A percentile compares a stretch with the other conserved stretches of the same genome.
Conservation (phyloP, 1,284 basidiomycete species). For the Cutaneotrichosporon spelunceum region DNA sequence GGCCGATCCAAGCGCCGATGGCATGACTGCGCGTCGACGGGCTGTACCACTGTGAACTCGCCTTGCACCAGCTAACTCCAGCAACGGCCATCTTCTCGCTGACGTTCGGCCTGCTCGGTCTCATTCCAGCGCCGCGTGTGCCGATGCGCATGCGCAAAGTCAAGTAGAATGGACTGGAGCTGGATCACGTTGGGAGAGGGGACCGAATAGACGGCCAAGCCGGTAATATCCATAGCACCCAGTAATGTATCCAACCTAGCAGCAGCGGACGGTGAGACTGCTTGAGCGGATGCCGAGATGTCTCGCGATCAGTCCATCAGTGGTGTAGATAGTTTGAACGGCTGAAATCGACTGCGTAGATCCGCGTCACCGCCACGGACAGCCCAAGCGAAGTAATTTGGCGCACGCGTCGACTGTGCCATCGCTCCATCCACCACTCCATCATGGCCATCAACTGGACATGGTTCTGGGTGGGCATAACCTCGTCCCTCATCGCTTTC, state of each 20-base stretch:
- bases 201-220: background rate
- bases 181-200: background rate
- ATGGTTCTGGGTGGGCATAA: conserved; percentile 56
- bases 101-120: conserved; percentile 44
- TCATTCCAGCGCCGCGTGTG: conserved; percentile 41
- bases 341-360: background rate
- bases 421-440: background rate
- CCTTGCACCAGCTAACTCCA: conserved; percentile 16
- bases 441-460: conserved; percentile 7
- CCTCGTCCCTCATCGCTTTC: conserved; percentile 75
- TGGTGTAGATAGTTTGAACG: background rate
- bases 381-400: background rate
- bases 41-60: too few relatives aligned
- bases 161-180: background rate
- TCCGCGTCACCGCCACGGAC: too few relatives aligned
- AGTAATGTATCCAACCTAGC: background rate
- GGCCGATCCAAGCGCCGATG: background rate
- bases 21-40: too few relatives aligned
- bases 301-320: too few relatives aligned
- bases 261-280: background rate
- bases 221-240: background rate
- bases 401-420: background rate
- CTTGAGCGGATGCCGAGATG: background rate
- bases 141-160: conserved; percentile 21
- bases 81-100: conserved; percentile 45